Evolutionary conservation across 1,139 yeast species (phyloP).

Genomic region (Yamadazyma taylorii): DNA sequence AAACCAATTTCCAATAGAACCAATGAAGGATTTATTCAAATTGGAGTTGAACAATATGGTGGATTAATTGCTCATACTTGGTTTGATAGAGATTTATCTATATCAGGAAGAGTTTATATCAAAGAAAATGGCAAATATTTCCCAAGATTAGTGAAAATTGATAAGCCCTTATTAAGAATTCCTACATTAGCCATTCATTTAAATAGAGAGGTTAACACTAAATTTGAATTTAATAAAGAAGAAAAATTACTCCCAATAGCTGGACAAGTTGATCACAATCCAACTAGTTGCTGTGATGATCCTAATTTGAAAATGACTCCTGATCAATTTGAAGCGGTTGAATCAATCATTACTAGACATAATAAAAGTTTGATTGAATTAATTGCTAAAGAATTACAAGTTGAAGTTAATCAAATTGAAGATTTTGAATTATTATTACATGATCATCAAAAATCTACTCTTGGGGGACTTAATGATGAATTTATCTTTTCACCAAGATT

Average conservation of each 20-base stretch:
- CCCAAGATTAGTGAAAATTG: constrained; percentile 73
- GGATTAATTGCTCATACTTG: constrained; percentile 92
- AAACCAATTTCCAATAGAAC: constrained; percentile 83
- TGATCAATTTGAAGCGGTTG: constrained; percentile 65
- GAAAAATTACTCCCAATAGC: constrained; percentile 84
- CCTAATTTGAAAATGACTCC: constrained; percentile 44
- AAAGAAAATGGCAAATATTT: constrained; percentile 47
- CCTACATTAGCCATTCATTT: constrained; percentile 95
- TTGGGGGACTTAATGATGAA: constrained; percentile 90
- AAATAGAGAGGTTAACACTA: constrained; percentile 70
- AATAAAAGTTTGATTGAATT: constrained; percentile 65
- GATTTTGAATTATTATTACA: constrained; percentile 89
- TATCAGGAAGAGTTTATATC: constrained; percentile 88
- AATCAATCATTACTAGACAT: constrained; percentile 71
- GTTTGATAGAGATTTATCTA: constrained; percentile 90
- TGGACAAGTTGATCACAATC: constrained; percentile 50
- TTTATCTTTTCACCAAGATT: constrained; percentile 91
- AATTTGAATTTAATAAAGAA: constrained; percentile 89
- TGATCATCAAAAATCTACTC: constrained; percentile 77
- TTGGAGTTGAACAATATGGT: constrained; percentile 94
- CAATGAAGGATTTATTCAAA: constrained; percentile 78
- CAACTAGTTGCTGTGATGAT: constrained; percentile 43
- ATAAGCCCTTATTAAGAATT: constrained; percentile 82
- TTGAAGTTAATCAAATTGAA: constrained; percentile 56
- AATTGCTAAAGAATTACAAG: constrained; percentile 64